Base-by-base conservation (phyloP, 495 filamentous ascomycete genomes). In the Podospora anserina region DNA sequence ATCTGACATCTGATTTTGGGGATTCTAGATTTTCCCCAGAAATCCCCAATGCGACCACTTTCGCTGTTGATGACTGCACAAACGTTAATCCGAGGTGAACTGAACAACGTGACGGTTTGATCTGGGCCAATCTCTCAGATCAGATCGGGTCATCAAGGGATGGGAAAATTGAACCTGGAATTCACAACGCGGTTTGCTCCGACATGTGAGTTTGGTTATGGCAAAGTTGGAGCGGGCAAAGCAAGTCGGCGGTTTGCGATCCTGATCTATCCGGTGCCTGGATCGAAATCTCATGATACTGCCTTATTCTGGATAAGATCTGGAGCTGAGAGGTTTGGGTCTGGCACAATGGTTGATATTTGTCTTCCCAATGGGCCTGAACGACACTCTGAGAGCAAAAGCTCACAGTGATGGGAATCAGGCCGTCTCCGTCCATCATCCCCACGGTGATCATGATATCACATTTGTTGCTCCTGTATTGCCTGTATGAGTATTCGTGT, bases 211-310 rank as follows among this genome's bases (percentile, higher is more conserved):
- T 58, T 26, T 1, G 7, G 4, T 20, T n/a, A 58, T 49, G 39
- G 39, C 13, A 49, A 49, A 49, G 39, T 49, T 49, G 39, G 23
- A 58, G 23, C n/a, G n/a, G n/a, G 55, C n/a, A 56, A 56, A 18
- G 55, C 55, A 58, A 20, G n/a, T 23, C 55, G 55, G n/a, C 23
- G 55, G 55, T 20, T 58, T 58, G 55, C 19, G 55, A 58, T 58
- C 39, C 2, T 49, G 39, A 6, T 49, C 15, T 49, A 49, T 13
- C 39, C 30, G 3, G 9, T 39, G 11, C 34, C 34, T 39, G 34
- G 34, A 11, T 39, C 34, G 5, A 0, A 39, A 11, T 39, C 11
- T 39, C 34, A 11, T 39, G 34, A 39, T 39, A 1, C 34, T 39
- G 34, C 3, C 34, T 39, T 1, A 5, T 39, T 11, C 34, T 39